Evolutionary conservation across 176 grass and related monocot genomes (phyloP).

Genomic region (Avena sativa): DNA sequence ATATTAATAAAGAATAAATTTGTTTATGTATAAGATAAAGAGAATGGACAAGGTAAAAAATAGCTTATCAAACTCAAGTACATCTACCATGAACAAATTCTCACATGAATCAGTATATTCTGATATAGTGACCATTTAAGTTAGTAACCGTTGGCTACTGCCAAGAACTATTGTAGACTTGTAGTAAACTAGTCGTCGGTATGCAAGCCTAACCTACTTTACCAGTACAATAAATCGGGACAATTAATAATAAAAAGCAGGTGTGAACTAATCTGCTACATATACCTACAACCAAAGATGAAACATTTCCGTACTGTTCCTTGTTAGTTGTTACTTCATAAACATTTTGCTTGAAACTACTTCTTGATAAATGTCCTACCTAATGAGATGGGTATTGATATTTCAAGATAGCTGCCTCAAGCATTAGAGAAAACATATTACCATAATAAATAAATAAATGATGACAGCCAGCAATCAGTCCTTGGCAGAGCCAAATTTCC

Average conservation of each 20-base stretch:
- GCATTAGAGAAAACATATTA: background rate
- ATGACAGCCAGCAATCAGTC: background rate
- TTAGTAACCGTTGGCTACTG: constrained; percentile 1
- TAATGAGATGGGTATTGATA: background rate
- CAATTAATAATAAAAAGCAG: background rate
- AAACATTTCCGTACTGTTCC: background rate
- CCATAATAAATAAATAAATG: background rate
- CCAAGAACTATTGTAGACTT: constrained; percentile 12
- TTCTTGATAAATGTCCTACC: background rate
- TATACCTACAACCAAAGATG: background rate
- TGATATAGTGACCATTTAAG: background rate
- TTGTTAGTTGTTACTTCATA: background rate
- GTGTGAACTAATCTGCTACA: background rate
- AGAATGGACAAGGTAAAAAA: constrained; percentile 28
- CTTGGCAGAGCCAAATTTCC: background rate
- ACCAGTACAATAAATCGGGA: background rate
- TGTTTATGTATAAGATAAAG: background rate
- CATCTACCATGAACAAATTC: background rate
- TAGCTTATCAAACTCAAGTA: constrained; percentile 3
- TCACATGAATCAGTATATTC: background rate
- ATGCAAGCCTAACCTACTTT: background rate
- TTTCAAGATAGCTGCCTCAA: constrained; percentile 7
- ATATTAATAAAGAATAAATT: background rate
- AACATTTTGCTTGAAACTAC: background rate
- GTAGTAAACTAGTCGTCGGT: background rate